Conservation (phyloP, 371 early-diverging fungal genomes). For the Dinochytrium kinnereticum region DNA sequence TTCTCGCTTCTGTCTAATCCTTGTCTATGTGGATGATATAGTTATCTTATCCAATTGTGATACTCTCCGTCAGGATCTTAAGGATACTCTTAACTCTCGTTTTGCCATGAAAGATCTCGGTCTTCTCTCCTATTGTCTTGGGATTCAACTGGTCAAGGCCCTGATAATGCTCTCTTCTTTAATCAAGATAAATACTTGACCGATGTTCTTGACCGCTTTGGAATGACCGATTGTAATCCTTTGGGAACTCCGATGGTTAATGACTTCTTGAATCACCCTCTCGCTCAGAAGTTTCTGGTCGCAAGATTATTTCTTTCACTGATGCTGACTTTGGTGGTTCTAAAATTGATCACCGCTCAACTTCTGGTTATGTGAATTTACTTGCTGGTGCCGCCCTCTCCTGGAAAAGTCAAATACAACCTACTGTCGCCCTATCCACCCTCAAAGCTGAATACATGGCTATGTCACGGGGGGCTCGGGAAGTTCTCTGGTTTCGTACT, state of each 20-base stretch:
- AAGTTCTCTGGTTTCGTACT: conserved; percentile 15
- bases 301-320: too few relatives aligned
- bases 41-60: not conserved
- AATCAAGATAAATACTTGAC: conserved; percentile 27
- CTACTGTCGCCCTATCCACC: conserved; percentile 17
- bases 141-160: conserved; percentile 24
- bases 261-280: too few relatives aligned
- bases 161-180: conserved; percentile 8
- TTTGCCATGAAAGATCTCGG: conserved; percentile 27
- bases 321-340: conserved; percentile 29
- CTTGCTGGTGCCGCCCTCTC: conserved; percentile 17
- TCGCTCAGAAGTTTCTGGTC: too few relatives aligned
- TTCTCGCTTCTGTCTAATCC: not conserved
- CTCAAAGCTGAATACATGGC: conserved; percentile 35
- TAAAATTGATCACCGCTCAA: conserved; percentile 21
- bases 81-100: not conserved
- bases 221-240: conserved; percentile 11
- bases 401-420: conserved; percentile 23
- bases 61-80: not conserved
- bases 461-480: conserved; percentile 22
- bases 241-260: not conserved
- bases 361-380: conserved; percentile 19
- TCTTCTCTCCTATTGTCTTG: conserved; percentile 15
- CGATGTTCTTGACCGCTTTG: conserved; percentile 15
- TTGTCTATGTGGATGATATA: conserved; percentile 36